Base-by-base conservation (phyloP, 768 basidiomycete genomes). In the Termitomyces sp. region DNA sequence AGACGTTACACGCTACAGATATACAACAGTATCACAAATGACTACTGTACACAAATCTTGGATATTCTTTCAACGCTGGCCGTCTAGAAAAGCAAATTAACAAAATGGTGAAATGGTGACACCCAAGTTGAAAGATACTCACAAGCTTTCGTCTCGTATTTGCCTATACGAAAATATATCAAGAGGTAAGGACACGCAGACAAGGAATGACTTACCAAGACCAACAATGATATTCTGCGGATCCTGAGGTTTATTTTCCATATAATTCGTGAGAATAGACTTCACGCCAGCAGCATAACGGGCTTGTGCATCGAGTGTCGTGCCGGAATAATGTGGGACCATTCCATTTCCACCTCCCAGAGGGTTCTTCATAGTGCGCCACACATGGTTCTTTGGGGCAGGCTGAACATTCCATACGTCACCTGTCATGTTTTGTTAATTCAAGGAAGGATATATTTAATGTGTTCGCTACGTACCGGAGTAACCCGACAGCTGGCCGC, bases 391-490 rank as follows among this genome's bases (percentile, higher is more conserved):
- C 65, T 79, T 83, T 2, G 92, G 91, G 10, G 94, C 88, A 47
- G 95, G 94, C 70, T 96, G 93, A 52, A 89, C 86, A 67, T 92
- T 83, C 93, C 91, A 92, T 47, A 93, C 91, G 74, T 94, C 91
- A 67, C 83, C 79, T 73, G 48, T 10, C 11, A 2, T 52, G 48
- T 11, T 32, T 32, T 25, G 31, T 51, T 14, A 51, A 40, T 9
- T 17, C 36, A 52, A 42, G 10, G 12, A 17, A 32, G 29, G n/a
- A 12, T 6, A 12, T 6, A 20, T 38, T 12, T 14, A 15, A 40
- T 25, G n/a, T 25, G 2, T 14, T 49, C 11, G 3, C 10, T n/a
- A 65, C 66, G 17, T 61, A 74, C 77, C 81, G 49, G 80, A 65
- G 64, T 83, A 83, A 34, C 88, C 94, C 59, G 77, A 72, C 63